Evolutionary conservation across 257 asterid genomes (phyloP).

Genomic region (Lycium barbarum): DNA sequence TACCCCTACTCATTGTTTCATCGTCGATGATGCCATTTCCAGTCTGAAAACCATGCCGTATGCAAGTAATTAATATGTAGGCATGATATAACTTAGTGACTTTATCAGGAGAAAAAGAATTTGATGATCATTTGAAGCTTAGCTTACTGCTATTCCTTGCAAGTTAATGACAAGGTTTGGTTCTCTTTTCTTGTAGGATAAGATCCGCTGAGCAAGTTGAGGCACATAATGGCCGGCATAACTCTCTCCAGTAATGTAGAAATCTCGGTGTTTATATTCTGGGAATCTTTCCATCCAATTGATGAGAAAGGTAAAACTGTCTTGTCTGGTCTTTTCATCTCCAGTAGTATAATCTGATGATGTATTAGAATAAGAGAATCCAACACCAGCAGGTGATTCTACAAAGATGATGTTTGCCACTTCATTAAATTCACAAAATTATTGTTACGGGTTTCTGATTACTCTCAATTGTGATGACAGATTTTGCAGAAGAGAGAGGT

Average conservation of each 20-base stretch:
- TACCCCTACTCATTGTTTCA: slow-evolving; percentile 40
- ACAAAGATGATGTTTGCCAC: slow-evolving; percentile 73
- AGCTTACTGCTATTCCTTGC: slow-evolving; percentile 30
- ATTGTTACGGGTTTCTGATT: background rate
- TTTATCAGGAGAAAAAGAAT: background rate
- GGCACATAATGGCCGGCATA: slow-evolving; percentile 75
- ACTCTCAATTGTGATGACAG: background rate
- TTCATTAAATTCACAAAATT: slow-evolving; percentile 36
- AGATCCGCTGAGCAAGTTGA: slow-evolving; percentile 29
- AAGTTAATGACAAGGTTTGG: slow-evolving; percentile 26
- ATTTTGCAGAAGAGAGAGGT: background rate
- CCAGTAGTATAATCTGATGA: slow-evolving; percentile 64
- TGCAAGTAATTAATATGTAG: background rate
- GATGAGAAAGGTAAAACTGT: slow-evolving; percentile 59
- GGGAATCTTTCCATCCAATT: slow-evolving; percentile 82
- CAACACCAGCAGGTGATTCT: slow-evolving; percentile 86
- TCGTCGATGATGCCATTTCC: slow-evolving; percentile 62
- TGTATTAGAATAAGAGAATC: slow-evolving; percentile 73
- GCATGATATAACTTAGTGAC: background rate
- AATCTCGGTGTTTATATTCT: slow-evolving; percentile 64
- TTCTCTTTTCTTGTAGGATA: background rate
- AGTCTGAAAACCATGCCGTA: slow-evolving; percentile 43
- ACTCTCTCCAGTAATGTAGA: slow-evolving; percentile 69
- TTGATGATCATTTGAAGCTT: background rate
- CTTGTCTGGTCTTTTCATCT: slow-evolving; percentile 59